Evolutionary conservation across 192 early-diverging fungal genomes (phyloP).

Genomic region (Entomortierella chlamydospora): DNA sequence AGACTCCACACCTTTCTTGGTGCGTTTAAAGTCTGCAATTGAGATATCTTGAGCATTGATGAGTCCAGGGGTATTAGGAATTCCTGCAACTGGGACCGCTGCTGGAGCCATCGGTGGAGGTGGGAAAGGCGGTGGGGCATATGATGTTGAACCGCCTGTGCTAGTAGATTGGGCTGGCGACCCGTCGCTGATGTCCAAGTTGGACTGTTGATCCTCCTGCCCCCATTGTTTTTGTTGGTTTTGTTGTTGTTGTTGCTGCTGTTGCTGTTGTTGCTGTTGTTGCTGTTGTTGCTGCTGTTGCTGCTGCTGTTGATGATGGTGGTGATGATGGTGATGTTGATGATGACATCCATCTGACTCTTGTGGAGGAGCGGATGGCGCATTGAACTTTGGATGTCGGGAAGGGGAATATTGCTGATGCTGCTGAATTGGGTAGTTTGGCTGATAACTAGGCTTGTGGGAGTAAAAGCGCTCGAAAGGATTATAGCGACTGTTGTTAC

Average conservation of each 20-base stretch:
- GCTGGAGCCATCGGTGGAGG: neutral
- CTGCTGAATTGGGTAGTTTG: neutral
- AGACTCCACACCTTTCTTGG: slow-evolving; percentile 19
- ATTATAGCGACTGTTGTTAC: neutral
- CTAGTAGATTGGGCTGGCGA: neutral
- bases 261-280: neutral
- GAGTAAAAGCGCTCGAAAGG: neutral
- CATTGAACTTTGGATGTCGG: neutral
- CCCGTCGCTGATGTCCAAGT: neutral
- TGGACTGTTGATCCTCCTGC: neutral
- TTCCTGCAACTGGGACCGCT: slow-evolving; percentile 26
- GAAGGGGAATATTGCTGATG: neutral
- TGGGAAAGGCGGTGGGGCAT: slow-evolving; percentile 14
- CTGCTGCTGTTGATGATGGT: neutral
- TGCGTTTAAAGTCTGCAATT: slow-evolving; percentile 30
- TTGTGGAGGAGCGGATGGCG: neutral
- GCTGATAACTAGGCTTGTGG: neutral
- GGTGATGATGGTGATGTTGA: neutral
- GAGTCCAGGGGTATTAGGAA: slow-evolving; percentile 17
- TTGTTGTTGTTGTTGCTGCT: neutral
- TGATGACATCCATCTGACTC: neutral
- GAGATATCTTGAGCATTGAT: slow-evolving; percentile 46
- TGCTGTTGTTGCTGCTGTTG: neutral
- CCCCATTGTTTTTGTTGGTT: neutral
- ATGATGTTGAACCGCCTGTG: neutral